Evolutionary conservation across 495 filamentous ascomycete genomes (phyloP).

Genomic region (Amorphotheca resinae): DNA sequence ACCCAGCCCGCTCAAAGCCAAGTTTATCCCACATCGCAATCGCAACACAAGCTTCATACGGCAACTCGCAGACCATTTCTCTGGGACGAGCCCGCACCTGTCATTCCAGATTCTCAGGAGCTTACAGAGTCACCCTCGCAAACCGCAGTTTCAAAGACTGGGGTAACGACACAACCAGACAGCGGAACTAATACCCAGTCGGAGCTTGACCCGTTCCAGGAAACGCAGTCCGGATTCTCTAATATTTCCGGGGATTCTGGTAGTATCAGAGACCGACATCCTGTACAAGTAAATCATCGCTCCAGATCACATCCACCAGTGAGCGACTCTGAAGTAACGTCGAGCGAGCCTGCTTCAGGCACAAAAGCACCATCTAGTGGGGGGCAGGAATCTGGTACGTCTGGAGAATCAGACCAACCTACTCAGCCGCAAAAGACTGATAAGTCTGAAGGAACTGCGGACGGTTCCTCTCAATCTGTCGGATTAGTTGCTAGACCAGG

Average conservation of each 20-base stretch:
- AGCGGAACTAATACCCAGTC: neutral
- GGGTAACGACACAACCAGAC: neutral
- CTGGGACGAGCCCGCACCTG: slow-evolving; percentile 6
- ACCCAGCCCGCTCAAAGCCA: neutral
- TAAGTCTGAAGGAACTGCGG: neutral
- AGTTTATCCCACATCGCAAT: neutral
- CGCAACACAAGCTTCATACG: neutral
- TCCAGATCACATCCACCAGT: neutral
- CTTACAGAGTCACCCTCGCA: neutral
- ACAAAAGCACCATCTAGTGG: neutral
- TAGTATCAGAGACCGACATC: neutral
- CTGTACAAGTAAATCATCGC: neutral
- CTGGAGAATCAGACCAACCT: neutral
- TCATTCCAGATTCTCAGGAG: slow-evolving; percentile 14
- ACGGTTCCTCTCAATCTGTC: neutral
- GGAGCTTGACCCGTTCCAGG: neutral
- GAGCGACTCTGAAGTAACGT: neutral
- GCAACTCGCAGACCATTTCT: neutral
- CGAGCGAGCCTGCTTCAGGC: neutral
- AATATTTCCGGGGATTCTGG: neutral
- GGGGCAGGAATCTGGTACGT: neutral
- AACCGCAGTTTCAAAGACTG: neutral
- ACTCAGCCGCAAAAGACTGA: neutral
- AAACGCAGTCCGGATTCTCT: neutral
- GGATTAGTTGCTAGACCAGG: neutral